Conservation (phyloP, 1,284 basidiomycete species). For the Rugosomyces carneus region DNA sequence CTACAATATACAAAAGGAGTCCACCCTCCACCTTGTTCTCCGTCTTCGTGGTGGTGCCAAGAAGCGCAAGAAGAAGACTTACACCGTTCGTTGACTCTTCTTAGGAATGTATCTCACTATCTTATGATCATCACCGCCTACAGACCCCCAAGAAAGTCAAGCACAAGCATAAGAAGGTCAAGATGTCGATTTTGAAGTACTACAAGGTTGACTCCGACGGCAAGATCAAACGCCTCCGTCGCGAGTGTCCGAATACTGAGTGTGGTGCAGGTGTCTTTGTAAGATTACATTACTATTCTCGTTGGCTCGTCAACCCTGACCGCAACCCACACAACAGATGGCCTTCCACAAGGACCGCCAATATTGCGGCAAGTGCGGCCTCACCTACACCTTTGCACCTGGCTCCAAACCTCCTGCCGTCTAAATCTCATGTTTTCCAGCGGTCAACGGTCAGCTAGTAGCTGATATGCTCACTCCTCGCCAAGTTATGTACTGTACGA, state of each 20-base stretch:
- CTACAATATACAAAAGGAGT: slow-evolving; percentile 76
- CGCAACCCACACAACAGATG: slow-evolving; percentile 48
- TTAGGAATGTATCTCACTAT: background rate
- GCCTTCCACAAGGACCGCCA: slow-evolving; percentile 94
- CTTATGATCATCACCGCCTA: slow-evolving; percentile 2
- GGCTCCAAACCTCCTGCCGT: slow-evolving; percentile 69
- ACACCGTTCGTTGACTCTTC: slow-evolving; percentile 57
- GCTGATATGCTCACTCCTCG: background rate
- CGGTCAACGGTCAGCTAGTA: background rate
- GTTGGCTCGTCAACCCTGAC: background rate
- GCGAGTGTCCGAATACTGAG: slow-evolving; percentile 88
- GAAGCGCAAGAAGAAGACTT: slow-evolving; percentile 99
- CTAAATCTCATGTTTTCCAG: slow-evolving; percentile 26
- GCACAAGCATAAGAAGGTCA: slow-evolving; percentile 99
- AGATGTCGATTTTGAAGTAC: slow-evolving; percentile 99
- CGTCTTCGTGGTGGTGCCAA: slow-evolving; percentile 95
- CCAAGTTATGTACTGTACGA: background rate
- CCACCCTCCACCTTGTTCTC: slow-evolving; percentile 92
- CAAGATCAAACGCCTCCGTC: slow-evolving; percentile 98
- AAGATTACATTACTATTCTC: slow-evolving; percentile 26
- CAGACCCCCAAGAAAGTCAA: slow-evolving; percentile 99
- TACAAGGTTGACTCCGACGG: slow-evolving; percentile 99
- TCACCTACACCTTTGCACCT: slow-evolving; percentile 86
- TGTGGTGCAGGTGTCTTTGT: slow-evolving; percentile 97
- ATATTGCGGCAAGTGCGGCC: slow-evolving; percentile 91